A percentile compares a stretch with the other conserved stretches of the same genome.
These are phyloP conservation scores for Rheum nobile DNA, from an alignment of 148 eudicot genomes.

Conservation along the genomic window DNA sequence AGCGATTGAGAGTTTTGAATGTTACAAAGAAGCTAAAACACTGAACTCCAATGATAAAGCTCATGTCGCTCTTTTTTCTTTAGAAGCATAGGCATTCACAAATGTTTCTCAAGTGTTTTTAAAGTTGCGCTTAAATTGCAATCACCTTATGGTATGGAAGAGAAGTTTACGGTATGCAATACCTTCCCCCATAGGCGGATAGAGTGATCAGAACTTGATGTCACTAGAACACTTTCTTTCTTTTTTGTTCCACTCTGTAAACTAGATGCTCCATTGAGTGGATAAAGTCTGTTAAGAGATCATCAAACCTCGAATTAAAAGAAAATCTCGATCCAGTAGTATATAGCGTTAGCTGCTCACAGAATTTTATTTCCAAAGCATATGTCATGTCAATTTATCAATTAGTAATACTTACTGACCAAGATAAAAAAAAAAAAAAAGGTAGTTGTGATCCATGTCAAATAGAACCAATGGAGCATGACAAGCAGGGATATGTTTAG, in stretches of 20 bases:
- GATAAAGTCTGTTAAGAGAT: constrained; percentile 38
- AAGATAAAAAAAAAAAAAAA: not conserved
- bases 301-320: not conserved
- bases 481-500: too few species aligned
- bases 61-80: not conserved
- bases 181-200: constrained; percentile 88
- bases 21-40: not conserved
- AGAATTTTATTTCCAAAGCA: not conserved
- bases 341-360: not conserved
- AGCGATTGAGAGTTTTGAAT: not conserved
- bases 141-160: too few species aligned
- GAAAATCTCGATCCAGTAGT: not conserved
- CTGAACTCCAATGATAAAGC: not conserved
- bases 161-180: not conserved
- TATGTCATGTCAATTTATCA: not conserved
- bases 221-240: constrained; percentile 38
- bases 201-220: constrained; percentile 63
- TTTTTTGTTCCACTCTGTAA: constrained; percentile 26
- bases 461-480: too few species aligned
- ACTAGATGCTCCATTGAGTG: constrained; percentile 29
- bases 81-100: not conserved
- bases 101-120: not conserved
- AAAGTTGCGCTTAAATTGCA: too few species aligned
- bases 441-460: too few species aligned
- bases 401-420: not conserved